Base-by-base conservation (phyloP, 257 asterid species). In the Nemophila menziesii region DNA sequence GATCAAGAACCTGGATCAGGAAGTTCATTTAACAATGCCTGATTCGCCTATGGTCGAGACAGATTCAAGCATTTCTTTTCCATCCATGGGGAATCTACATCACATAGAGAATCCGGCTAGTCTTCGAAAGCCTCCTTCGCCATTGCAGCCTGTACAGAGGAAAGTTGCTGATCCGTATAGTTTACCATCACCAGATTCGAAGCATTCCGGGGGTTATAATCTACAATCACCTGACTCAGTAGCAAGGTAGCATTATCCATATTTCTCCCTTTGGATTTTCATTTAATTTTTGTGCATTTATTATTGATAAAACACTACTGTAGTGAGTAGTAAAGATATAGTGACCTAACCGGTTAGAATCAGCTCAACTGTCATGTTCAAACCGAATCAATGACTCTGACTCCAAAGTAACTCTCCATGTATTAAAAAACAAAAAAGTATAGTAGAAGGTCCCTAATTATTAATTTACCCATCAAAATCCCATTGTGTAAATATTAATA, bases 151-250 rank as follows among this genome's bases (percentile, higher is more conserved):
- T 14, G 68, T 72, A 49, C 90, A 65, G 44, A 61, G 80, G 52
- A 82, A 73, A 66, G 21, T 53, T 24, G 73, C 69, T 18, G 92
- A 72, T 54, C 48, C 62, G 51, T 73, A 68, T 42, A 72, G 58
- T 56, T 51, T 81, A 58, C 71, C 90, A 8, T 81, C 86, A 20
- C 90, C 90, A 2, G 90, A 78, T 59, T 81, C 93, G 0, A 81
- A 72, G 64, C 74, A 73, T 43, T 65, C 78, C 15, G 74, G 64
- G 5, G 71, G 69, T 21, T 65, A 65, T 75, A 78, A 40, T 65
- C 65, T 72, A 71, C 74, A 68, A 18, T 81, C 90, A 12, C 93
- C 90, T 4, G 93, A 82, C 51, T 82, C 93, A 20, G 83, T 78
- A 15, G 72, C 80, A 13, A 78, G 93, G 93, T 81, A 67, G 17